Evolutionary conservation across 2,329 filamentous ascomycete species (phyloP).

Genomic region (Magnaporthiopsis rhizophila): DNA sequence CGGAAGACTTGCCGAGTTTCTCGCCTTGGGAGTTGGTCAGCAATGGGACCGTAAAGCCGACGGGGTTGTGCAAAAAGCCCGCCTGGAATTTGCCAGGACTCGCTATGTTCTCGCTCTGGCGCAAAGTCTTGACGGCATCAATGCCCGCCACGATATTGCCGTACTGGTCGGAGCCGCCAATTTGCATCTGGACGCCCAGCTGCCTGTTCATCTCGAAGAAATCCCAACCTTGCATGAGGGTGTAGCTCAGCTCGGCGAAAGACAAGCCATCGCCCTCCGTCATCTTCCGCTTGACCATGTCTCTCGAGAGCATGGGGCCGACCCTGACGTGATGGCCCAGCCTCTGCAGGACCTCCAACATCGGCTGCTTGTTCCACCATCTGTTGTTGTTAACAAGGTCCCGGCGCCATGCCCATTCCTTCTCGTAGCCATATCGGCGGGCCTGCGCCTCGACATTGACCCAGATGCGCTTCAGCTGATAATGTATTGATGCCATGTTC

Average conservation of each 20-base stretch:
- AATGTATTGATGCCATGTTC: conserved; percentile 61
- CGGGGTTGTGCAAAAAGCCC: conserved; percentile 38
- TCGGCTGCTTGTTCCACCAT: conserved; percentile 68
- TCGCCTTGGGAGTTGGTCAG: conserved; percentile 76
- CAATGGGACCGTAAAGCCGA: conserved; percentile 86
- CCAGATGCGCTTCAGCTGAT: conserved; percentile 67
- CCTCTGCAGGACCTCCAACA: conserved; percentile 67
- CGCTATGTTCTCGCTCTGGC: conserved; percentile 18
- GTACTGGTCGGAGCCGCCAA: conserved; percentile 92
- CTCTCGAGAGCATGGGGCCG: conserved; percentile 79
- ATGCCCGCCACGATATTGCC: conserved; percentile 92
- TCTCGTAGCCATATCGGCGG: conserved; percentile 54
- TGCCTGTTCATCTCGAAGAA: conserved; percentile 79
- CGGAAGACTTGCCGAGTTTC: conserved; percentile 92
- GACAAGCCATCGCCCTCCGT: conserved; percentile 87
- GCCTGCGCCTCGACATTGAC: conserved; percentile 61
- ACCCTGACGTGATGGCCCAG: conserved; percentile 69
- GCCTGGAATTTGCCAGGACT: conserved; percentile 22
- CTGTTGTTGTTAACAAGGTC: conserved; percentile 71
- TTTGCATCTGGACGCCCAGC: conserved; percentile 68
- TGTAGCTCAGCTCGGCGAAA: conserved; percentile 87
- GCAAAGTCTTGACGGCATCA: conserved; percentile 72
- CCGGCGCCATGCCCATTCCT: conserved; percentile 57
- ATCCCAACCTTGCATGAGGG: conserved; percentile 90
- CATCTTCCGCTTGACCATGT: conserved; percentile 74